Evolutionary conservation across 2,329 filamentous ascomycete species (phyloP).

Genomic region (Fusarium lyarnte): DNA sequence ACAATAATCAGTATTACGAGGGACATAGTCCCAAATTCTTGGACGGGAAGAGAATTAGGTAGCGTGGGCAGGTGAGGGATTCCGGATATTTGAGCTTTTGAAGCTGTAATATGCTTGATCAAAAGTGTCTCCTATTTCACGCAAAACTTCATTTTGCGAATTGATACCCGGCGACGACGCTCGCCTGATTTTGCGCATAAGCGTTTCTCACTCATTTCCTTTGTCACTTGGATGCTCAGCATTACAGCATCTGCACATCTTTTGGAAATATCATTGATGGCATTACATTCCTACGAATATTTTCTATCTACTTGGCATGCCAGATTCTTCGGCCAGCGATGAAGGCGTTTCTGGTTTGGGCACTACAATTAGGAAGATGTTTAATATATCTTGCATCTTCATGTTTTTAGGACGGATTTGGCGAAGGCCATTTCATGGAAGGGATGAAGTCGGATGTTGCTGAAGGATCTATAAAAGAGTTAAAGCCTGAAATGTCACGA

Average conservation of each 20-base stretch:
- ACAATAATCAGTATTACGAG: conserved; percentile 61
- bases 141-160: conserved; percentile 34
- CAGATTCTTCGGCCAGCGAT: conserved; percentile 17
- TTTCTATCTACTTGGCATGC: conserved; percentile 19
- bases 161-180: conserved; percentile 41
- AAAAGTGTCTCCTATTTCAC: conserved; percentile 17
- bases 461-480: conserved; percentile 5
- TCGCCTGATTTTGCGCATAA: conserved; percentile 33
- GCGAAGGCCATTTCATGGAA: not conserved
- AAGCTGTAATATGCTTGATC: not conserved
- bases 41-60: conserved; percentile 62
- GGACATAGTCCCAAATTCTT: conserved; percentile 62
- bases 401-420: not conserved
- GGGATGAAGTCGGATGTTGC: conserved; percentile 1
- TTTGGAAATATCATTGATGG: conserved; percentile 4
- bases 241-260: conserved; percentile 4
- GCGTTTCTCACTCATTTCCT: conserved; percentile 8
- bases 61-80: not conserved
- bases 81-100: conserved; percentile 6
- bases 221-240: conserved; percentile 11
- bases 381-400: conserved; percentile 6
- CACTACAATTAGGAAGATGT: not conserved
- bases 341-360: conserved; percentile 29
- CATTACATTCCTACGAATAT: not conserved
- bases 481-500: conserved; percentile 1